Evolutionary conservation across 2,329 filamentous ascomycete genomes (phyloP).

Genomic region (Triangularia setosa): DNA sequence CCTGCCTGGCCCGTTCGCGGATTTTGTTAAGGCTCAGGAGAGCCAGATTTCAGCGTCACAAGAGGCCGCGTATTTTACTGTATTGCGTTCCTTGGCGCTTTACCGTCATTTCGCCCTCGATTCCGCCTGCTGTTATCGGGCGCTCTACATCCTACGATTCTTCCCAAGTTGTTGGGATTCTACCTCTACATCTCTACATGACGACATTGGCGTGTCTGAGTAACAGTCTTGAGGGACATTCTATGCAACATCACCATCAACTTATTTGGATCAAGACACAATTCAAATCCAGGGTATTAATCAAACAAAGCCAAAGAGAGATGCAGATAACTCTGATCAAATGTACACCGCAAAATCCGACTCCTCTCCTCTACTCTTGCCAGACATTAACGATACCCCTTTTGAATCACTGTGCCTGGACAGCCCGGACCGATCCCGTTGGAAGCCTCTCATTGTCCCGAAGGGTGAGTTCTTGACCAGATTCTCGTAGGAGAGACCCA

Average conservation of each 20-base stretch:
- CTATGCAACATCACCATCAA: not conserved
- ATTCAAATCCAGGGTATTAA: not conserved
- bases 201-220: not conserved
- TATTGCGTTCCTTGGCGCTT: not conserved
- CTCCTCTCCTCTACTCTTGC: constrained; percentile 14
- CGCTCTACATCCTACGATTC: too few species aligned
- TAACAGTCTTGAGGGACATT: not conserved
- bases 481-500: constrained; percentile 33
- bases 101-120: not conserved
- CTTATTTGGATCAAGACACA: not conserved
- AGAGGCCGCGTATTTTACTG: not conserved
- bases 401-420: not conserved
- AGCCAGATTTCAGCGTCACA: not conserved
- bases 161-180: too few species aligned
- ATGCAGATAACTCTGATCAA: not conserved
- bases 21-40: not conserved
- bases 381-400: constrained; percentile 10
- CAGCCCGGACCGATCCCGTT: not conserved
- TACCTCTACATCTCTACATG: not conserved
- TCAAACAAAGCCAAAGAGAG: not conserved
- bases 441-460: not conserved
- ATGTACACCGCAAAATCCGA: constrained; percentile 22
- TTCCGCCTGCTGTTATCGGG: not conserved
- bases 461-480: constrained; percentile 35
- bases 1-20: not conserved